Conservation (phyloP, 2,329 filamentous ascomycete species). For the Cyphellophora attinorum region DNA sequence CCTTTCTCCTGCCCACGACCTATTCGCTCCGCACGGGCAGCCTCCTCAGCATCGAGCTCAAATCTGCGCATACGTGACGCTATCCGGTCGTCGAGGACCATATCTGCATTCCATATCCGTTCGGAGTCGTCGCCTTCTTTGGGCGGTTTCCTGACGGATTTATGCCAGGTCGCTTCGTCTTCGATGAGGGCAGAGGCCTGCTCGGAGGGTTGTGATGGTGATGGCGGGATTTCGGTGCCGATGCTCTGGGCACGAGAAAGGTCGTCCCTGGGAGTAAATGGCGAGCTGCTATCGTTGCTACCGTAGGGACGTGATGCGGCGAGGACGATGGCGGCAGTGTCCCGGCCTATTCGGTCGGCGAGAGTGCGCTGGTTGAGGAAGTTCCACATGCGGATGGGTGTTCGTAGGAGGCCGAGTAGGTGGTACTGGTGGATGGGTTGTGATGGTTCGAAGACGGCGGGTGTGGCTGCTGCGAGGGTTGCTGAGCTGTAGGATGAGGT, state of each 20-base stretch:
- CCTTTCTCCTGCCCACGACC: conserved; percentile 55
- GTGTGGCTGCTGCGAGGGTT: conserved; percentile 54
- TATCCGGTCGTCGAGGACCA: conserved; percentile 69
- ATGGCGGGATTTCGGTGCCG: conserved; percentile 23
- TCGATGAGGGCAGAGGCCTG: conserved; percentile 27
- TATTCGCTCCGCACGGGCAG: conserved; percentile 55
- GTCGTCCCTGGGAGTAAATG: neutral
- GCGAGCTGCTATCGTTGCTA: conserved; percentile 17
- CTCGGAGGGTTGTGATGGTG: conserved; percentile 13
- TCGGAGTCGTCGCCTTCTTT: conserved; percentile 48
- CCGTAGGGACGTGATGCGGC: conserved; percentile 32
- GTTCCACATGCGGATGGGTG: conserved; percentile 72
- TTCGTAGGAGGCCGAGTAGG: conserved; percentile 85
- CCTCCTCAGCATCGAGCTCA: conserved; percentile 58
- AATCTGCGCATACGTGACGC: conserved; percentile 72
- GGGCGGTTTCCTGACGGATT: conserved; percentile 54
- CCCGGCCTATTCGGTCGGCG: conserved; percentile 79
- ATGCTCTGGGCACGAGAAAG: conserved; percentile 23
- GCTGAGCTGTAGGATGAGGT: conserved; percentile 62
- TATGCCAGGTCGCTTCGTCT: conserved; percentile 77
- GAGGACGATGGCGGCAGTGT: conserved; percentile 78
- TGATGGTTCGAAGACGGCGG: conserved; percentile 63
- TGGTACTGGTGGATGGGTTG: conserved; percentile 72
- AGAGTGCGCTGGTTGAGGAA: conserved; percentile 73
- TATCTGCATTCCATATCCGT: conserved; percentile 63